phyloP scores from a whole-genome alignment of 2,329 filamentous ascomycete genomes.

The Colletotrichum lini region DNA sequence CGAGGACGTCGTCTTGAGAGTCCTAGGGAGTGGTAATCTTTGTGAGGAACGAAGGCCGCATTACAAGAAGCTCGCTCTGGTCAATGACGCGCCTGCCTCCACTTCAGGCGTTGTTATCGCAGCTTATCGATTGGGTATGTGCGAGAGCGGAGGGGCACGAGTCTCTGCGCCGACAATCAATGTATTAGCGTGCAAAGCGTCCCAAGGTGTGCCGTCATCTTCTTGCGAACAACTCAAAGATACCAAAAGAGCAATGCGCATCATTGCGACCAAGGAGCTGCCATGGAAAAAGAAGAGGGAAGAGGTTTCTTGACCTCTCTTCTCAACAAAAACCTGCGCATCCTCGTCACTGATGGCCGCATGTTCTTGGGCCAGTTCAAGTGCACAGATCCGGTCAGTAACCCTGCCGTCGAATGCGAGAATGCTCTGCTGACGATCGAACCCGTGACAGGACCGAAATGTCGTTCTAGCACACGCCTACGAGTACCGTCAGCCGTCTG shows the following conservation, averaged over 20 bases:
- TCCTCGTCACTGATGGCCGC: constrained; percentile 85
- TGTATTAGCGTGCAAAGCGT: neutral
- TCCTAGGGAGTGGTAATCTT: neutral
- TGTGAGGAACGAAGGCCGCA: constrained; percentile 28
- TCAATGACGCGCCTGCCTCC: constrained; percentile 40
- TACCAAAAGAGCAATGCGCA: constrained; percentile 18
- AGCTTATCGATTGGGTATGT: constrained; percentile 37
- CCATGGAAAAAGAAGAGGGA: constrained; percentile 67
- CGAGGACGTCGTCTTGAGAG: neutral
- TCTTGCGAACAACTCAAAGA: constrained; percentile 1
- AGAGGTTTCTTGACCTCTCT: constrained; percentile 73
- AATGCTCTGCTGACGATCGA: constrained; percentile 11
- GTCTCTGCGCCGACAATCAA: neutral
- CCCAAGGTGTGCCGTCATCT: neutral
- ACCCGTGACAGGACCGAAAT: constrained; percentile 81
- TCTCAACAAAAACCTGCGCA: constrained; percentile 82
- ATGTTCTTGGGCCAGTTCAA: constrained; percentile 94
- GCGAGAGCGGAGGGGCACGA: neutral
- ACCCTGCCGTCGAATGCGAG: constrained; percentile 18
- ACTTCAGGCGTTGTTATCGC: constrained; percentile 27
- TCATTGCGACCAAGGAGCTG: constrained; percentile 4
- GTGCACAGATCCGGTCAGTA: constrained; percentile 83
- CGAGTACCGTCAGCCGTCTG: constrained; percentile 86
- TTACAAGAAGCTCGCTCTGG: constrained; percentile 19
- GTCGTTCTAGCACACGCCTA: constrained; percentile 88